Conservation (phyloP, 192 early-diverging fungal genomes). For the Coemansia reversa region DNA sequence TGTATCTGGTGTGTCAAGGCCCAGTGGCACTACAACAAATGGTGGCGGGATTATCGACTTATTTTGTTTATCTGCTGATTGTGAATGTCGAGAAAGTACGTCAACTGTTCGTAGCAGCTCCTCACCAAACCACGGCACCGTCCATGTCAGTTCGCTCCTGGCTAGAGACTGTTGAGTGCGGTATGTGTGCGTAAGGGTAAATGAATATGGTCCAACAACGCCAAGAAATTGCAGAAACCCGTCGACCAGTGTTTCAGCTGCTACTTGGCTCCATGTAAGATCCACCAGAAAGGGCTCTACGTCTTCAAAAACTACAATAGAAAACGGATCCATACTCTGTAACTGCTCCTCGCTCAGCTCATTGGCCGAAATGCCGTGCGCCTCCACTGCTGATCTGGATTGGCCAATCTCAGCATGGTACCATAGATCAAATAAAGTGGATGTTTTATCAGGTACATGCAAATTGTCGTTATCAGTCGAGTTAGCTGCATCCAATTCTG, state of each 20-base stretch:
- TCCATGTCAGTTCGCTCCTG: constrained; percentile 13
- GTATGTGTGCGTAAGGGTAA: constrained; percentile 14
- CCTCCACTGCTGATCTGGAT: too few species aligned
- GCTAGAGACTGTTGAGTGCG: background rate
- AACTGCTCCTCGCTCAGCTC: background rate
- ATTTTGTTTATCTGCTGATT: background rate
- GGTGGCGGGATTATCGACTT: background rate
- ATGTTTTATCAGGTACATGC: too few species aligned
- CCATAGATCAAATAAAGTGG: too few species aligned
- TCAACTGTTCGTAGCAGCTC: background rate
- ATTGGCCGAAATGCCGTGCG: too few species aligned
- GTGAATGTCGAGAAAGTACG: background rate
- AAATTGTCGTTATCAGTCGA: too few species aligned
- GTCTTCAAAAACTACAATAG: constrained; percentile 37
- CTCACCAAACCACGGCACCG: constrained; percentile 4
- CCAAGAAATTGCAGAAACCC: constrained; percentile 31
- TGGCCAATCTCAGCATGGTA: too few species aligned
- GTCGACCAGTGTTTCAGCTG: constrained; percentile 19
- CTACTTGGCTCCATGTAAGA: constrained; percentile 5
- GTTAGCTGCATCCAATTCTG: too few species aligned
- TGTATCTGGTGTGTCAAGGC: constrained; percentile 29
- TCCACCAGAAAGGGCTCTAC: constrained; percentile 36
- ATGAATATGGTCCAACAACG: constrained; percentile 27
- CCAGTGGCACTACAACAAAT: constrained; percentile 22
- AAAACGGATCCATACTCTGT: constrained; percentile 19